A percentile compares a stretch with the other conserved stretches of the same genome.
Evolutionary conservation across 306 rosid species (phyloP).

Genomic region (Albizia julibrissin): DNA sequence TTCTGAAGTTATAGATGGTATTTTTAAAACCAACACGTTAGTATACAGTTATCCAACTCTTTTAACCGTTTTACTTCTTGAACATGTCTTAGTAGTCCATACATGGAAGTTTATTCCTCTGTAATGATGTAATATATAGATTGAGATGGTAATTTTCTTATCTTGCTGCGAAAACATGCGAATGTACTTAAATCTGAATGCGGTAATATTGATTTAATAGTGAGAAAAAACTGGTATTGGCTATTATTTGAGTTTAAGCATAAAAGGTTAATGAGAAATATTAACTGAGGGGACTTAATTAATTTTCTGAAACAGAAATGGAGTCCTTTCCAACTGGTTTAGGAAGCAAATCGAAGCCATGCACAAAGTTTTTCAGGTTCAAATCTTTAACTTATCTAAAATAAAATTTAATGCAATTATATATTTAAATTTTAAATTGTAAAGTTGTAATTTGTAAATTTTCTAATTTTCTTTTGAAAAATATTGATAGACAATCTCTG

Average conservation of each 20-base stretch:
- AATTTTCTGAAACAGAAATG: slow-evolving; percentile 94
- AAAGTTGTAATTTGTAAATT: slow-evolving; percentile 33
- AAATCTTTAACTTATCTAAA: slow-evolving; percentile 88
- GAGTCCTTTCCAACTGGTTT: slow-evolving; percentile 89
- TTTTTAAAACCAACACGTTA: not conserved
- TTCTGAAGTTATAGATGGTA: not conserved
- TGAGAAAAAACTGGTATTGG: slow-evolving; percentile 34
- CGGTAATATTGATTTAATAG: slow-evolving; percentile 16
- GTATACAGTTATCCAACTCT: not conserved
- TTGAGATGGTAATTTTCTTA: not conserved
- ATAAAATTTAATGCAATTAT: slow-evolving; percentile 55
- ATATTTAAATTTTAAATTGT: not conserved
- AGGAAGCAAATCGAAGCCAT: slow-evolving; percentile 99
- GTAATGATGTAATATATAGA: not conserved
- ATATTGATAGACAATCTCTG: slow-evolving; percentile 31
- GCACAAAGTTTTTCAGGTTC: slow-evolving; percentile 99
- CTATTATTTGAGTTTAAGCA: slow-evolving; percentile 48
- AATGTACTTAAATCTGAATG: not conserved
- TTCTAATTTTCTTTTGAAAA: slow-evolving; percentile 33
- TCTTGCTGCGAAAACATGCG: not conserved
- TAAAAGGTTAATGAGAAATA: slow-evolving; percentile 46
- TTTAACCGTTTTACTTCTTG: not conserved
- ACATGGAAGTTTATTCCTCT: not conserved
- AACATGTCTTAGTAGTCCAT: not conserved
- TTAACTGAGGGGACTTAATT: slow-evolving; percentile 80